Conservation (phyloP, 352 stramenopile species). For the Phytophthora cajani region DNA sequence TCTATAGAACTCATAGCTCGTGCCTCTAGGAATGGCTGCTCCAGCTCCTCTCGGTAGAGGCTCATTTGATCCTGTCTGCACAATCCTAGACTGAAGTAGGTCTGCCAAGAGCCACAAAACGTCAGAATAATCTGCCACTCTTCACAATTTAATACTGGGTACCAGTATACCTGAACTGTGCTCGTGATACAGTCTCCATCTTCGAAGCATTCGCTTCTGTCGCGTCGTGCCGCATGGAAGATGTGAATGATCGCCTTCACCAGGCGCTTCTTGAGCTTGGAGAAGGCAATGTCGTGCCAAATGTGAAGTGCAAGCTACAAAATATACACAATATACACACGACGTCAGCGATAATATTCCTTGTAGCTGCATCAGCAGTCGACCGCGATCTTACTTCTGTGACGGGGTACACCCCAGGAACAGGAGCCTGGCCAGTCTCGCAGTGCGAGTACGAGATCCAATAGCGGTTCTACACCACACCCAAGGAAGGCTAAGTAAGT, state of each 20-base stretch:
- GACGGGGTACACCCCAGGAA: constrained; percentile 84
- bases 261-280: constrained; percentile 73
- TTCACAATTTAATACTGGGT: neutral
- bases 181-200: constrained; percentile 71
- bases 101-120: constrained; percentile 40
- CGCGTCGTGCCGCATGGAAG: constrained; percentile 60
- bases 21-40: constrained; percentile 75
- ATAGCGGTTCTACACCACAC: constrained; percentile 70
- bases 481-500: neutral
- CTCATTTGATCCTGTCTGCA: constrained; percentile 84
- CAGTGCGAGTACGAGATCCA: constrained; percentile 90
- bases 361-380: neutral
- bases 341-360: neutral
- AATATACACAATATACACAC: neutral
- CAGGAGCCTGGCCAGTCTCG: constrained; percentile 81
- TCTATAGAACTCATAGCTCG: neutral
- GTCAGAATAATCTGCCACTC: neutral
- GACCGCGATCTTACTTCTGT: constrained; percentile 57
- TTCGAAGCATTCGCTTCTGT: constrained; percentile 72
- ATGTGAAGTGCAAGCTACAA: constrained; percentile 83
- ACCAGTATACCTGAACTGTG: constrained; percentile 62
- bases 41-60: constrained; percentile 81
- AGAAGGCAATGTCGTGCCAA: constrained; percentile 84
- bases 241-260: constrained; percentile 71
- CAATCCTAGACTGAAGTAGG: constrained; percentile 76